These are phyloP conservation scores for Ocimum tenuiflorum DNA, from an alignment of 257 asterid genomes.

Conservation along the genomic window DNA sequence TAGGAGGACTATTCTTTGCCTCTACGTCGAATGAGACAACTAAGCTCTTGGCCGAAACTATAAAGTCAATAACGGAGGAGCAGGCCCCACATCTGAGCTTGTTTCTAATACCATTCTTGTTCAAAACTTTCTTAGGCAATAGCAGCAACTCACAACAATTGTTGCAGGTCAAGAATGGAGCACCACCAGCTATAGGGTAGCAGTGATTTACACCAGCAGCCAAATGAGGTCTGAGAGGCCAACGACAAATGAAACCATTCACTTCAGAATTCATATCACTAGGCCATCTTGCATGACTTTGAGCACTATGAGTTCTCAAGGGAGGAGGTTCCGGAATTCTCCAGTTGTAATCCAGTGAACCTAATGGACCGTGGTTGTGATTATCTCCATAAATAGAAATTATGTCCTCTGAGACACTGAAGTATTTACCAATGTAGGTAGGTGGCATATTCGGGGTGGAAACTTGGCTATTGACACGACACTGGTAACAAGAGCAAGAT, in stretches of 20 bases:
- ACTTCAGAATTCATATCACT: constrained; percentile 53
- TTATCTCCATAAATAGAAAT: constrained; percentile 26
- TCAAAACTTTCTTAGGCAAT: constrained; percentile 46
- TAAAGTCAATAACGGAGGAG: constrained; percentile 40
- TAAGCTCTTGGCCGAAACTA: constrained; percentile 37
- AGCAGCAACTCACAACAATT: constrained; percentile 60
- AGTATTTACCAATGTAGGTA: constrained; percentile 31
- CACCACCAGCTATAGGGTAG: constrained; percentile 73
- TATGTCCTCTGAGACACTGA: constrained; percentile 27
- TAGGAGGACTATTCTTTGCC: constrained; percentile 20
- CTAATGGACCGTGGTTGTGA: constrained; percentile 28
- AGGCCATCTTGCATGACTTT: constrained; percentile 41
- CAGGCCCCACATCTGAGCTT: constrained; percentile 74
- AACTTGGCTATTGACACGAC: constrained; percentile 38
- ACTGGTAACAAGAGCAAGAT: constrained; percentile 68
- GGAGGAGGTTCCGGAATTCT: constrained; percentile 27
- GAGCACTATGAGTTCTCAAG: constrained; percentile 30
- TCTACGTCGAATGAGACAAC: constrained; percentile 32
- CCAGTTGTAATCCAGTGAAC: constrained; percentile 28
- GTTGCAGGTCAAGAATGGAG: constrained; percentile 73
- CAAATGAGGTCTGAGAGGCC: constrained; percentile 36
- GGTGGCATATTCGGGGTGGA: constrained; percentile 23
- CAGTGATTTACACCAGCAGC: constrained; percentile 32
- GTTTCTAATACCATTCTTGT: constrained; percentile 26
- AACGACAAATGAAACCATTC: constrained; percentile 25